phyloP scores from a whole-genome alignment of 768 basidiomycete species.

The Xerocomellus dryophilus region DNA sequence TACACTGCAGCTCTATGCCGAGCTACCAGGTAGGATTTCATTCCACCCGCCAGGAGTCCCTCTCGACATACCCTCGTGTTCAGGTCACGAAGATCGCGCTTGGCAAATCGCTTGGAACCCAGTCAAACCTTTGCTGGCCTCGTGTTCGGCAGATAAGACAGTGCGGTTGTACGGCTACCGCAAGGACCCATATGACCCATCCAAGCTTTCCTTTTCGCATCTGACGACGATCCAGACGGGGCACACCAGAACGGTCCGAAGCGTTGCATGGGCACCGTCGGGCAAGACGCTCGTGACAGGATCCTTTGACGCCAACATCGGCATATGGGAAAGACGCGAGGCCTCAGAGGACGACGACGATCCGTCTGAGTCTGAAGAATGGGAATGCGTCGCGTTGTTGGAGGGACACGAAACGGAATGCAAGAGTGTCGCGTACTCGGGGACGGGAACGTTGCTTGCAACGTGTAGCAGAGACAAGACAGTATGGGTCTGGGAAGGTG shows the following conservation, averaged over 20 bases:
- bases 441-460: conserved; percentile 75
- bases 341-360: conserved; percentile 38
- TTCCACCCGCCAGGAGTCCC: not conserved
- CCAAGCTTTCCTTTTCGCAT: conserved; percentile 41
- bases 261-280: conserved; percentile 85
- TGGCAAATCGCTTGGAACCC: conserved; percentile 94
- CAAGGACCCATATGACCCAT: conserved; percentile 20
- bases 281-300: conserved; percentile 86
- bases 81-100: conserved; percentile 78
- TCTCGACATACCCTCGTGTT: not conserved
- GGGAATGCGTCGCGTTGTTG: conserved; percentile 84
- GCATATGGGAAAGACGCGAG: conserved; percentile 79
- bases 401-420: conserved; percentile 98
- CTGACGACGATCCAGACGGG: conserved; percentile 73
- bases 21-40: conserved; percentile 23
- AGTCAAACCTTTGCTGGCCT: conserved; percentile 73
- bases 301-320: conserved; percentile 91
- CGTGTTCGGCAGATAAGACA: conserved; percentile 93
- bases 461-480: conserved; percentile 96
- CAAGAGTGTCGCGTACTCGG: conserved; percentile 84
- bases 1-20: conserved; percentile 19
- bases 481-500: conserved; percentile 99
- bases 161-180: conserved; percentile 80
- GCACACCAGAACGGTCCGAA: conserved; percentile 84
- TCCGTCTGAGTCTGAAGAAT: conserved; percentile 47